These are phyloP conservation scores for Incumbomyces delicatus DNA, from an alignment of 2,329 filamentous ascomycete genomes.

Conservation along the genomic window DNA sequence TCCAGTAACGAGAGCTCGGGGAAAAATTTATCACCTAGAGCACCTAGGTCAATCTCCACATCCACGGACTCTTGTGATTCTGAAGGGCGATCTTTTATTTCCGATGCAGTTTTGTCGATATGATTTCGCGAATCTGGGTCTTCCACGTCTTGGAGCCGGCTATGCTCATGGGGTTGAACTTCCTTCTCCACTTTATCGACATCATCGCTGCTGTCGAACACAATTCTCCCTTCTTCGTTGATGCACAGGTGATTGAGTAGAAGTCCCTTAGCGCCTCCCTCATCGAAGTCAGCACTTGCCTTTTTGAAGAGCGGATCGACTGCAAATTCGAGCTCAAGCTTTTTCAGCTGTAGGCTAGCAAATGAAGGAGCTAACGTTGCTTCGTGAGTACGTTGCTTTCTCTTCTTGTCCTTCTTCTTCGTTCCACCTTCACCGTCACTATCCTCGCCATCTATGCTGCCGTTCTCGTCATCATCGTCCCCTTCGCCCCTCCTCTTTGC, in stretches of 20 bases:
- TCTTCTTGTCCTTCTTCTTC: constrained; percentile 60
- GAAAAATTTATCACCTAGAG: constrained; percentile 73
- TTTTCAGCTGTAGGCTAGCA: constrained; percentile 81
- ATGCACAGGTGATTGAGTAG: constrained; percentile 95
- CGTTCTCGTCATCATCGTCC: constrained; percentile 51
- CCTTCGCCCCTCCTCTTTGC: constrained; percentile 58
- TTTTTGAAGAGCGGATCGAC: constrained; percentile 99
- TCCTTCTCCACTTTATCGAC: constrained; percentile 39
- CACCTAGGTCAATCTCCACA: constrained; percentile 61
- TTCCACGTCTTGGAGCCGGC: constrained; percentile 27
- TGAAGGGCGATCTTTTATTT: constrained; percentile 27
- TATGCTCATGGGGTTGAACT: constrained; percentile 23
- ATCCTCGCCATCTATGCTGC: constrained; percentile 50
- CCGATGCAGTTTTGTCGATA: constrained; percentile 25
- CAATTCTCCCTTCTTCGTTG: constrained; percentile 80
- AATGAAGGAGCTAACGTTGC: constrained; percentile 88
- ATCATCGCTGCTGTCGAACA: constrained; percentile 97
- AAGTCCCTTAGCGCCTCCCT: constrained; percentile 91
- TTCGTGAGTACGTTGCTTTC: constrained; percentile 71
- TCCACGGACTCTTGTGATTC: constrained; percentile 27
- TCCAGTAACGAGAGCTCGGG: constrained; percentile 68
- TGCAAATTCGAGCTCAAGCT: constrained; percentile 92
- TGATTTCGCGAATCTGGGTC: constrained; percentile 36
- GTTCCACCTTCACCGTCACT: constrained; percentile 36
- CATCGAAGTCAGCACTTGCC: constrained; percentile 94